These are phyloP conservation scores for Buxus sempervirens DNA, from an alignment of 164 flowering plant species.

Conservation along the genomic window DNA sequence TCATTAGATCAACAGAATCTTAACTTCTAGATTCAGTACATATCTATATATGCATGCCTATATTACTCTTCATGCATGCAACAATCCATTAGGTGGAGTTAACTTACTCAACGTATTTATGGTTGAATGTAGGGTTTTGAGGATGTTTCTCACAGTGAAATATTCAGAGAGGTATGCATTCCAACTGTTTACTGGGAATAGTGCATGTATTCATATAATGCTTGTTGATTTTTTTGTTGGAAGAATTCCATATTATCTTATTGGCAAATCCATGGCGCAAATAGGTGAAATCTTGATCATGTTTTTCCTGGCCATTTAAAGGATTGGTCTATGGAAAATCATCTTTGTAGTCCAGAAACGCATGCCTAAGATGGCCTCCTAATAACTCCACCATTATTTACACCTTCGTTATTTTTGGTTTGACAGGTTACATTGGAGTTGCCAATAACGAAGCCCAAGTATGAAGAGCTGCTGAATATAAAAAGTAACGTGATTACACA, in stretches of 20 bases:
- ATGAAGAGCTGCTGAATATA: slow-evolving; percentile 39
- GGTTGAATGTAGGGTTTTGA: slow-evolving; percentile 63
- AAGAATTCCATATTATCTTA: not conserved
- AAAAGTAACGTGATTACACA: slow-evolving; percentile 32
- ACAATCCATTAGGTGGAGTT: not conserved
- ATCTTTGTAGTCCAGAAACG: not conserved
- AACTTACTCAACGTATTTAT: not conserved
- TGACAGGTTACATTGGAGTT: slow-evolving; percentile 73
- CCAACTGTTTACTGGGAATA: not conserved
- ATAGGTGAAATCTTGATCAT: not conserved
- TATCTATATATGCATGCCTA: not conserved
- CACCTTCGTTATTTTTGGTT: not conserved
- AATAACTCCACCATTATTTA: not conserved
- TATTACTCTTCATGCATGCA: not conserved
- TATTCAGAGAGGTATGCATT: slow-evolving; percentile 75
- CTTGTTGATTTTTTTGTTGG: not conserved
- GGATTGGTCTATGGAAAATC: not conserved
- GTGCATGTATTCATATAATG: not conserved
- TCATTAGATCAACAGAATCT: too few relatives aligned
- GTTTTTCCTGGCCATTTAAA: not conserved
- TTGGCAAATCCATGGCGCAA: not conserved
- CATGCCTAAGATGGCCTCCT: not conserved
- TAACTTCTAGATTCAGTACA: too few relatives aligned
- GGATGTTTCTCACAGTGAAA: slow-evolving; percentile 59
- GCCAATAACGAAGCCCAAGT: slow-evolving; percentile 33